Percentiles rank a stretch among this genome's conserved stretches.
Evolutionary conservation across 768 basidiomycete species (phyloP).

Genomic region (Boletus subparvulus): DNA sequence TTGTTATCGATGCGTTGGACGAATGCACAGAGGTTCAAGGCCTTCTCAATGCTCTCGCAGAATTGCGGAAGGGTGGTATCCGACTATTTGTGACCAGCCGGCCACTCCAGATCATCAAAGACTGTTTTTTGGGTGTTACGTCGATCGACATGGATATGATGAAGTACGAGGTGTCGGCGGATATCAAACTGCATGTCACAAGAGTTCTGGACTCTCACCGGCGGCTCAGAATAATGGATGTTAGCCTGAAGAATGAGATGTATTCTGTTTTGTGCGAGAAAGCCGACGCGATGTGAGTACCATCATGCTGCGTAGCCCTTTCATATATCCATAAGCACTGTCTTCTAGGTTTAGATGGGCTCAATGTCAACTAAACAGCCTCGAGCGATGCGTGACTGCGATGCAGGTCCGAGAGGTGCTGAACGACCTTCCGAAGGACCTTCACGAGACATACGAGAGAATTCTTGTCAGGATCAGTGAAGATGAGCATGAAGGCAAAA

Average conservation of each 20-base stretch:
- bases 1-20: constrained; percentile 18
- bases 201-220: constrained; percentile 10
- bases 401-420: not conserved
- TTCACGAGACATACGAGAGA: constrained; percentile 7
- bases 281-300: constrained; percentile 17
- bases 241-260: constrained; percentile 7
- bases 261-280: not conserved
- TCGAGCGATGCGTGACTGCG: constrained; percentile 1
- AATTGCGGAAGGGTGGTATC: not conserved
- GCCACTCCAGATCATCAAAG: constrained; percentile 10
- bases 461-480: not conserved
- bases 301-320: not conserved
- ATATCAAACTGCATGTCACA: constrained; percentile 8
- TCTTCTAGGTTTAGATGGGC: constrained; percentile 15
- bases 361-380: constrained; percentile 9
- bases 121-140: not conserved
- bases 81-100: constrained; percentile 15
- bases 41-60: not conserved
- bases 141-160: constrained; percentile 6
- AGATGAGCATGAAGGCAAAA: not conserved
- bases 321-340: too few species aligned
- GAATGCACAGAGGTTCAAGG: constrained; percentile 8
- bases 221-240: not conserved
- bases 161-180: not conserved
- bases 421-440: not conserved